Conservation (phyloP, 371 early-diverging fungal genomes). For the Capillidium rhysosporum region DNA sequence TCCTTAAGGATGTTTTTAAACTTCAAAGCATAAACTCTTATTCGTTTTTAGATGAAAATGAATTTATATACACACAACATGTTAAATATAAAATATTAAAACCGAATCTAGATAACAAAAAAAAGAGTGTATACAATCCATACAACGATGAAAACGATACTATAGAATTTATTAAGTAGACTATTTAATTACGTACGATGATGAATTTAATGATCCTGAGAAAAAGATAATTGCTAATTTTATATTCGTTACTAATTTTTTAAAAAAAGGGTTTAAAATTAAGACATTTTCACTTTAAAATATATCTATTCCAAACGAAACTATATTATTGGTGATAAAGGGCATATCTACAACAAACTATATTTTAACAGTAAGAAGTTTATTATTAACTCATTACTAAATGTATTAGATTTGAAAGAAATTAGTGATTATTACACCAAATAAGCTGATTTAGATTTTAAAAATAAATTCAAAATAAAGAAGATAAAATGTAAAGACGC, state of each 20-base stretch:
- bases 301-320: constrained; percentile 9
- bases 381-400: neutral
- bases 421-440: constrained; percentile 65
- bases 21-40: constrained; percentile 4
- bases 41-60: constrained; percentile 36
- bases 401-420: neutral
- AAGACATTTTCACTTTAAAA: neutral
- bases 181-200: constrained; percentile 64
- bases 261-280: constrained; percentile 8
- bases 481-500: constrained; percentile 15
- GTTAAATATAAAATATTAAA: constrained; percentile 39
- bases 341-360: no score
- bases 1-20: constrained; percentile 20
- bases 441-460: constrained; percentile 54
- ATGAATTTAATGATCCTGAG: constrained; percentile 27
- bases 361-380: neutral
- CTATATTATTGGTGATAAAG: constrained; percentile 2
- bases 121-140: constrained; percentile 34
- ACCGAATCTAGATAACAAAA: constrained; percentile 50
- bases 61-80: constrained; percentile 44
- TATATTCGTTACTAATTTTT: neutral
- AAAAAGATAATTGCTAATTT: constrained; percentile 13
- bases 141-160: constrained; percentile 56
- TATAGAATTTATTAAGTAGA: constrained; percentile 19
- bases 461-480: constrained; percentile 43